These are phyloP conservation scores for Nothophaeocryptopus gaeumannii DNA, from an alignment of 2,329 filamentous ascomycete genomes.

Conservation along the genomic window DNA sequence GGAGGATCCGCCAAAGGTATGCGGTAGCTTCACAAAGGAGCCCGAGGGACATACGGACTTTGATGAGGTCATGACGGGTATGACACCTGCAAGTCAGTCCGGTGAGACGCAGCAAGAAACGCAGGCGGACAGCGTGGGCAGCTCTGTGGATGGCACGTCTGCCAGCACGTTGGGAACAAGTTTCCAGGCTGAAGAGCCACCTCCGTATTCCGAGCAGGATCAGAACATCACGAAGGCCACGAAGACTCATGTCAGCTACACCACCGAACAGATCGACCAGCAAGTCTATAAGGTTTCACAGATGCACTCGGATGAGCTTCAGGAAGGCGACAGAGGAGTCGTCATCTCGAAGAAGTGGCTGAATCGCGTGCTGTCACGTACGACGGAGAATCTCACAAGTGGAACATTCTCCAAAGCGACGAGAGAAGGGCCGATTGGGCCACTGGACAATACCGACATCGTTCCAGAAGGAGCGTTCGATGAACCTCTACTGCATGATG, in stretches of 20 bases:
- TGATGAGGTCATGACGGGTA: constrained; percentile 24
- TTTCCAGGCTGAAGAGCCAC: constrained; percentile 20
- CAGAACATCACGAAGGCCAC: constrained; percentile 3
- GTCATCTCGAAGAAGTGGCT: constrained; percentile 80
- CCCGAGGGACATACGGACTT: constrained; percentile 12
- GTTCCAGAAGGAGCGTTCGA: constrained; percentile 44
- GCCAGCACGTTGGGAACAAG: constrained; percentile 25
- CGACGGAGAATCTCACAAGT: constrained; percentile 55
- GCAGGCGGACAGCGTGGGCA: constrained; percentile 18
- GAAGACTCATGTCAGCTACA: constrained; percentile 2
- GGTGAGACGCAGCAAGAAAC: constrained; percentile 4
- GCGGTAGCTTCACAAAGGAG: constrained; percentile 16
- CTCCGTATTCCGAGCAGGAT: constrained; percentile 30
- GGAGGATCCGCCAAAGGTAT: constrained; percentile 36
- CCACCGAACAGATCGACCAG: constrained; percentile 49
- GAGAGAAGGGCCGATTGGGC: constrained; percentile 65
- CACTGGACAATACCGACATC: constrained; percentile 83
- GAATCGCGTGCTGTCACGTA: constrained; percentile 65
- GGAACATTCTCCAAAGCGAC: constrained; percentile 59
- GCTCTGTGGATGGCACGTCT: constrained; percentile 2
- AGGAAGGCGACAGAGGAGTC: constrained; percentile 72
- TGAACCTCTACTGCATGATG: constrained; percentile 24
- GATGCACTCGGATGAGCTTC: constrained; percentile 50
- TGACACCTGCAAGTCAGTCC: constrained; percentile 12
- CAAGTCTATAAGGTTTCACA: constrained; percentile 73